phyloP scores from a whole-genome alignment of 176 grass and related monocot species.

The Cymbopogon citratus region DNA sequence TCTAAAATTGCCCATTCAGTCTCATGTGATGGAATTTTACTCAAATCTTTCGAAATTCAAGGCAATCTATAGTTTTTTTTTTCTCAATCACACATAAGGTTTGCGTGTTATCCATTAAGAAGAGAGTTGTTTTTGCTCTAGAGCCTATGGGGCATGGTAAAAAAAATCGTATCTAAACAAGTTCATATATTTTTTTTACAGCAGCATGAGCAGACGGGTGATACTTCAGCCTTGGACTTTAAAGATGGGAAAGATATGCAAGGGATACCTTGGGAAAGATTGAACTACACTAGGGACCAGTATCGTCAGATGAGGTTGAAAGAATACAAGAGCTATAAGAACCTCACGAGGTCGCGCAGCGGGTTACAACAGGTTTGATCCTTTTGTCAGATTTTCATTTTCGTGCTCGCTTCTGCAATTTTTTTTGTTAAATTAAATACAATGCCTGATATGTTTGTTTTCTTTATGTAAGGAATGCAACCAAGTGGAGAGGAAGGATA shows the following conservation, averaged over 20 bases:
- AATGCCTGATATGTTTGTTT: neutral
- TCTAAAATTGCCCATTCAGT: neutral
- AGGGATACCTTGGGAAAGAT: constrained; percentile 58
- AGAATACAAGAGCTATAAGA: constrained; percentile 55
- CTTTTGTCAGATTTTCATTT: neutral
- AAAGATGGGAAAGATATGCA: constrained; percentile 52
- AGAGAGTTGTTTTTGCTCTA: too few species aligned
- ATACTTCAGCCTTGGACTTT: constrained; percentile 25
- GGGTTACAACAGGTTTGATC: constrained; percentile 12
- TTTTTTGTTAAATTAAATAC: neutral
- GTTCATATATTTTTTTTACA: neutral
- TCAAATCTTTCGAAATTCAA: neutral
- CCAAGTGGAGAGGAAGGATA: constrained; percentile 36
- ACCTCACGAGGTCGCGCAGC: constrained; percentile 1
- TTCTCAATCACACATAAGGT: too few species aligned
- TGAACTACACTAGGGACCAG: constrained; percentile 40
- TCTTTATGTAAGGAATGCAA: constrained; percentile 42
- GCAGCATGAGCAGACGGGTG: constrained; percentile 19
- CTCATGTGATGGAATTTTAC: neutral
- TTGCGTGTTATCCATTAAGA: too few species aligned
- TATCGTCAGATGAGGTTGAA: constrained; percentile 59
- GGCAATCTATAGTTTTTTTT: neutral
- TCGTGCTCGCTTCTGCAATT: neutral
- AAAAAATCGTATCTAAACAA: neutral
- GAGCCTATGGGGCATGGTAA: neutral